Conservation (phyloP, 495 filamentous ascomycete genomes). For the Lepidopterella palustris region DNA sequence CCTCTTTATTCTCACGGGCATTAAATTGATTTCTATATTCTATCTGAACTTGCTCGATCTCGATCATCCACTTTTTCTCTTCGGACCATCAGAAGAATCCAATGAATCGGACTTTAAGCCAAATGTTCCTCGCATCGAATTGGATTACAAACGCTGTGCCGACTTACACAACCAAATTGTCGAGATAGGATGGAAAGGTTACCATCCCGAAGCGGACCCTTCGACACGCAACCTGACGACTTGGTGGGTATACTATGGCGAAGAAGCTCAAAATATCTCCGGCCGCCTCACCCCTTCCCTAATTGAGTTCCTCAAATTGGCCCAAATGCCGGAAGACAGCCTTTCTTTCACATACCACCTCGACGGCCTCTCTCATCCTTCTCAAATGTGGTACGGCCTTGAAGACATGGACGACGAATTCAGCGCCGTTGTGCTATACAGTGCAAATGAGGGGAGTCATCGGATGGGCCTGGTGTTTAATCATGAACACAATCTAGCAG, state of each 20-base stretch:
- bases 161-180: background rate
- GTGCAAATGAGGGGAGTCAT: background rate
- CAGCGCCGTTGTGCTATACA: background rate
- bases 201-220: background rate
- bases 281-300: background rate
- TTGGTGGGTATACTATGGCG: background rate
- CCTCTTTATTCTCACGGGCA: background rate
- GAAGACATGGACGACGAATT: background rate
- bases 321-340: background rate
- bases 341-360: background rate
- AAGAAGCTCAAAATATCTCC: background rate
- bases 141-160: background rate
- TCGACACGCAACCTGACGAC: background rate
- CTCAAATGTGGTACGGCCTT: background rate
- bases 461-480: background rate
- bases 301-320: background rate
- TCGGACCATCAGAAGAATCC: no score
- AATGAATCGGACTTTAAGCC: background rate
- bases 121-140: background rate
- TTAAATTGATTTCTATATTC: background rate
- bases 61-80: no score
- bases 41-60: no score
- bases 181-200: background rate
- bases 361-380: background rate
- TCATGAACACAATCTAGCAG: background rate